Evolutionary conservation across 2,329 filamentous ascomycete genomes (phyloP).

Genomic region (Colletotrichum filicis): DNA sequence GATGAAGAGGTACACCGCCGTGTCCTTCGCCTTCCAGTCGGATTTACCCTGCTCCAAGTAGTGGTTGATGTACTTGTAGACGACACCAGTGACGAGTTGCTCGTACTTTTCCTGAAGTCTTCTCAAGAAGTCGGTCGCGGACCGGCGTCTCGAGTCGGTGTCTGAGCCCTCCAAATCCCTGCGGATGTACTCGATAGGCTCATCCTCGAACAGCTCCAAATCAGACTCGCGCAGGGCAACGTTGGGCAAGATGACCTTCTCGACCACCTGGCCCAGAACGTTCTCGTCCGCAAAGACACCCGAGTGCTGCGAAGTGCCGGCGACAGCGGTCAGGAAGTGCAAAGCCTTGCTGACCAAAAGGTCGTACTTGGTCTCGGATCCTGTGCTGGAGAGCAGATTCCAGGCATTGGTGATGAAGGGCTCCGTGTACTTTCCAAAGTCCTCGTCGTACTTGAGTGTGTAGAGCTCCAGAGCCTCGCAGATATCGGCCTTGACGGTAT

Average conservation of each 20-base stretch:
- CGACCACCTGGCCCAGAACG: constrained; percentile 86
- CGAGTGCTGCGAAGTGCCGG: constrained; percentile 81
- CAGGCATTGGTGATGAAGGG: constrained; percentile 92
- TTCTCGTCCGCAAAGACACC: constrained; percentile 85
- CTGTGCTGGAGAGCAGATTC: constrained; percentile 88
- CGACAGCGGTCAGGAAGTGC: constrained; percentile 92
- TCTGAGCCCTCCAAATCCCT: constrained; percentile 96
- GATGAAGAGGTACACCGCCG: constrained; percentile 95
- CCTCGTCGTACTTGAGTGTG: constrained; percentile 95
- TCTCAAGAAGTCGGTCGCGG: constrained; percentile 93
- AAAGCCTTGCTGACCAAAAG: constrained; percentile 93
- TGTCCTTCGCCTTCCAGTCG: constrained; percentile 98
- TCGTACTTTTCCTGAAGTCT: constrained; percentile 93
- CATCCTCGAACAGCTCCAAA: constrained; percentile 95
- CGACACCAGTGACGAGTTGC: constrained; percentile 84
- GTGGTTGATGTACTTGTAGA: constrained; percentile 86
- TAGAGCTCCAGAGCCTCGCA: constrained; percentile 92
- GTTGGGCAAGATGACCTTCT: constrained; percentile 96
- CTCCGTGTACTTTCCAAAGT: constrained; percentile 82
- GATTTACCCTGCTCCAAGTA: constrained; percentile 83
- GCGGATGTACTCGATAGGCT: constrained; percentile 98
- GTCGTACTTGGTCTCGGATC: constrained; percentile 92
- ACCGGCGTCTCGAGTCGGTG: constrained; percentile 89
- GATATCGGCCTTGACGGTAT: constrained; percentile 91
- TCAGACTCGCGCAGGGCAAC: constrained; percentile 92